Conservation (phyloP, 1,139 yeast genomes). For the Magnusiomyces ingens region DNA sequence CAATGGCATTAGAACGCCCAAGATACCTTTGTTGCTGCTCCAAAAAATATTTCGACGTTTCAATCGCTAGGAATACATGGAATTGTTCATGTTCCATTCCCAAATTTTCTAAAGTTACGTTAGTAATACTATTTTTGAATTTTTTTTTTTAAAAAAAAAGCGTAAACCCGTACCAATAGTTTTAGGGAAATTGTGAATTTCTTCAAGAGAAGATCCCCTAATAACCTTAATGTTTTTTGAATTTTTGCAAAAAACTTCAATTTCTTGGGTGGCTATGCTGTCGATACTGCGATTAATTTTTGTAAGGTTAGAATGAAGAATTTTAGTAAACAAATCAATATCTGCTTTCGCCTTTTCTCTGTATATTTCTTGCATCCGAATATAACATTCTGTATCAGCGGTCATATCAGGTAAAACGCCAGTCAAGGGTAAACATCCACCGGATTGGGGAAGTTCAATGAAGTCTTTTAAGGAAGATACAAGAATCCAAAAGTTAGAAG, state of each 20-base stretch:
- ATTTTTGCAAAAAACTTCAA: constrained; percentile 56
- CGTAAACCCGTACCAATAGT: neutral
- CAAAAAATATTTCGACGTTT: constrained; percentile 22
- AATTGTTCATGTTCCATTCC: constrained; percentile 18
- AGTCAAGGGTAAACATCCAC: constrained; percentile 51
- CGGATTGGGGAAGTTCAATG: constrained; percentile 27
- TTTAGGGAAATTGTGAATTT: neutral
- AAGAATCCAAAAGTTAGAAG: constrained; percentile 53
- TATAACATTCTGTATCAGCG: constrained; percentile 60
- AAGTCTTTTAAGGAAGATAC: constrained; percentile 51
- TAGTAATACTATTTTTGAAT: neutral
- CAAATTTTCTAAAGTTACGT: constrained; percentile 1
- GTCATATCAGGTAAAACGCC: constrained; percentile 90
- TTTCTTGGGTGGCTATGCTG: constrained; percentile 36
- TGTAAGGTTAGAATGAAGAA: constrained; percentile 31
- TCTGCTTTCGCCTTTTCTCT: constrained; percentile 51
- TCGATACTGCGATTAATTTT: constrained; percentile 25
- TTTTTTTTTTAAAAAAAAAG: neutral
- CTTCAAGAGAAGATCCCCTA: constrained; percentile 22
- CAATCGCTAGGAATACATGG: constrained; percentile 24
- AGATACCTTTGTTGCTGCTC: constrained; percentile 20
- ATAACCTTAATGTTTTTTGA: constrained; percentile 36
- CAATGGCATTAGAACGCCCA: constrained; percentile 13
- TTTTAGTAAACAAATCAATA: constrained; percentile 35
- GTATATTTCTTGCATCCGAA: constrained; percentile 49